Percentiles rank a stretch among this genome's conserved stretches.
phyloP scores from a whole-genome alignment of 176 grass and related monocot genomes.

The Oryza coarctata region DNA sequence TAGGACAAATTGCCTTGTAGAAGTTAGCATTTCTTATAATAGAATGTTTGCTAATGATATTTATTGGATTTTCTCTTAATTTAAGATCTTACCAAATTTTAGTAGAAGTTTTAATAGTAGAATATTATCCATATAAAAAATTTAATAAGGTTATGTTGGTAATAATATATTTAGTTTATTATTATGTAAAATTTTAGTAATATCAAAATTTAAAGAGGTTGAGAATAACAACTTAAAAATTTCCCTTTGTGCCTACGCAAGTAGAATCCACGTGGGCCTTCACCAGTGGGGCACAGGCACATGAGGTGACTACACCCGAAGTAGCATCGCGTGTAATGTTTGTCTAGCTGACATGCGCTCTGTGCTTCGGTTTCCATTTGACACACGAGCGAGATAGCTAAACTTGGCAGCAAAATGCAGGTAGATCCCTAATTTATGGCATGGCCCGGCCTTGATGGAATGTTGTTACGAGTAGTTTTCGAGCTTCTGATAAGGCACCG shows the following conservation, averaged over 20 bases:
- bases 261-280: background rate
- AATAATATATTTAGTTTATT: too few relatives aligned
- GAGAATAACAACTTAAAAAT: too few relatives aligned
- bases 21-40: too few relatives aligned
- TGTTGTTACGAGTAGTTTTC: conserved; percentile 22
- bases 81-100: too few relatives aligned
- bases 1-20: too few relatives aligned
- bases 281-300: conserved; percentile 19
- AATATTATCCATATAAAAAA: too few relatives aligned
- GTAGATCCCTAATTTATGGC: conserved; percentile 12
- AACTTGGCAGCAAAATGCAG: background rate
- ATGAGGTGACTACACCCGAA: conserved; percentile 18
- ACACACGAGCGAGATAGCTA: background rate
- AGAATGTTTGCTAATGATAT: too few relatives aligned
- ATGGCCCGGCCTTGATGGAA: background rate
- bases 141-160: too few relatives aligned
- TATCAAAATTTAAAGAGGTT: too few relatives aligned
- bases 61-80: too few relatives aligned
- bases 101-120: too few relatives aligned
- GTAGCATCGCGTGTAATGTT: background rate
- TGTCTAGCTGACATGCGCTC: background rate
- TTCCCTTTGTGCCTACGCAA: background rate
- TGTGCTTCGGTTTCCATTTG: background rate
- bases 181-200: too few relatives aligned
- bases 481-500: background rate